phyloP scores from a whole-genome alignment of 2,329 filamentous ascomycete species.

The Pseudogymnoascus sp. region DNA sequence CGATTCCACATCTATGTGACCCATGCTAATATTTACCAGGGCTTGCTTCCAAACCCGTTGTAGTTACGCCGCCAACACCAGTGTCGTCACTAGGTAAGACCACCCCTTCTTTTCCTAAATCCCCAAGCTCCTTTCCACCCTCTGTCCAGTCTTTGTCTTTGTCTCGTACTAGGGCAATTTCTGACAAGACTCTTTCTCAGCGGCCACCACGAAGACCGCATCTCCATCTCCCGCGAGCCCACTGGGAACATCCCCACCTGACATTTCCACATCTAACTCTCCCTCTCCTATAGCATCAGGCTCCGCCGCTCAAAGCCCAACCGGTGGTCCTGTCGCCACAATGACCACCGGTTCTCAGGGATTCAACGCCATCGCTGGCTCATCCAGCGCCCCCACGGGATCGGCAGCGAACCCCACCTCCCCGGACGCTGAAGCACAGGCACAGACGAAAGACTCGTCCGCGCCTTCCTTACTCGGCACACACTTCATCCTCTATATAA shows the following conservation, averaged over 20 bases:
- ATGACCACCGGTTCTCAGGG: background rate
- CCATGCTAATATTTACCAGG: slow-evolving; percentile 18
- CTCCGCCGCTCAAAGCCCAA: background rate
- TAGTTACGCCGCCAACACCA: slow-evolving; percentile 14
- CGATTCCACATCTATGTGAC: background rate
- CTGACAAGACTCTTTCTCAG: background rate
- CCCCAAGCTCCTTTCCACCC: background rate
- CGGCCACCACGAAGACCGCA: background rate
- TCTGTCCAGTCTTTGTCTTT: slow-evolving; percentile 2
- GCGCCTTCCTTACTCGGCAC: background rate
- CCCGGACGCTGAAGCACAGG: background rate
- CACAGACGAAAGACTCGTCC: background rate
- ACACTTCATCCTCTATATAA: background rate
- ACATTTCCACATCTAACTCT: background rate
- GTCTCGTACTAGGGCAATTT: slow-evolving; percentile 1
- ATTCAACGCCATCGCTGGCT: background rate
- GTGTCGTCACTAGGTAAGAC: slow-evolving; percentile 11
- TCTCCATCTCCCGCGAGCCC: background rate
- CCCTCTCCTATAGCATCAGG: background rate
- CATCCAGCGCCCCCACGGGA: background rate
- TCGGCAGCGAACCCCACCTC: background rate
- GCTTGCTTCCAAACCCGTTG: slow-evolving; percentile 17
- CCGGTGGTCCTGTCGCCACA: background rate
- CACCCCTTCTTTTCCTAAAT: background rate
- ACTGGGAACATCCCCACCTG: background rate